Conservation (phyloP, 805 yeast genomes). For the Hanseniaspora guilliermondii region DNA sequence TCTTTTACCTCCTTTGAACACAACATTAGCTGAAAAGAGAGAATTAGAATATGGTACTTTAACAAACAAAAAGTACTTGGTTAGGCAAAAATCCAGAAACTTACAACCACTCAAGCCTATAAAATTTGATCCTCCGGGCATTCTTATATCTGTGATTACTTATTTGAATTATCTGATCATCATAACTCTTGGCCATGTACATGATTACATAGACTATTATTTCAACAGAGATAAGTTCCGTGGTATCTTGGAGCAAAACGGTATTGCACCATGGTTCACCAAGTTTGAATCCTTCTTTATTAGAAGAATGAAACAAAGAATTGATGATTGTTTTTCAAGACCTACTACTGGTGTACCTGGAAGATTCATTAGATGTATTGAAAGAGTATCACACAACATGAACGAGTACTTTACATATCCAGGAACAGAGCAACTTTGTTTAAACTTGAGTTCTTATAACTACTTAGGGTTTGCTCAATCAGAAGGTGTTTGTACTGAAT, state of each 20-base stretch:
- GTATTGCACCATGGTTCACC: conserved; percentile 91
- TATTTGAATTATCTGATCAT: conserved; percentile 74
- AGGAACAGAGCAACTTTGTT: conserved; percentile 63
- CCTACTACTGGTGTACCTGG: conserved; percentile 99
- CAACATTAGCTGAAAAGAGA: conserved; percentile 30
- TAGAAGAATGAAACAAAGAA: conserved; percentile 77
- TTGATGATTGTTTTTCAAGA: conserved; percentile 89
- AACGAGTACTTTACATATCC: conserved; percentile 57
- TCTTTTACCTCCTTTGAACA: conserved; percentile 26
- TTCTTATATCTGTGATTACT: conserved; percentile 63
- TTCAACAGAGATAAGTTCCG: conserved; percentile 55
- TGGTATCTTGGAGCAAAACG: conserved; percentile 64
- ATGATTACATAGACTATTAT: conserved; percentile 73
- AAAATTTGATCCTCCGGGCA: conserved; percentile 73
- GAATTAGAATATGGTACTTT: conserved; percentile 65
- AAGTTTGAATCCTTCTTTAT: conserved; percentile 89
- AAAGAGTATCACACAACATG: conserved; percentile 57
- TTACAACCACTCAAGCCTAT: conserved; percentile 49
- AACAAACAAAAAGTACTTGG: conserved; percentile 51
- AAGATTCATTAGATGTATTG: conserved; percentile 68
- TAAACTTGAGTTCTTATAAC: conserved; percentile 82
- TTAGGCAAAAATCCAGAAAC: conserved; percentile 45
- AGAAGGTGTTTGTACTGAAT: conserved; percentile 78
- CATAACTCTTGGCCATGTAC: conserved; percentile 77
- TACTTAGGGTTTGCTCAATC: conserved; percentile 96